phyloP scores from a whole-genome alignment of 306 rosid genomes.

The Astragalus glycyphyllos region DNA sequence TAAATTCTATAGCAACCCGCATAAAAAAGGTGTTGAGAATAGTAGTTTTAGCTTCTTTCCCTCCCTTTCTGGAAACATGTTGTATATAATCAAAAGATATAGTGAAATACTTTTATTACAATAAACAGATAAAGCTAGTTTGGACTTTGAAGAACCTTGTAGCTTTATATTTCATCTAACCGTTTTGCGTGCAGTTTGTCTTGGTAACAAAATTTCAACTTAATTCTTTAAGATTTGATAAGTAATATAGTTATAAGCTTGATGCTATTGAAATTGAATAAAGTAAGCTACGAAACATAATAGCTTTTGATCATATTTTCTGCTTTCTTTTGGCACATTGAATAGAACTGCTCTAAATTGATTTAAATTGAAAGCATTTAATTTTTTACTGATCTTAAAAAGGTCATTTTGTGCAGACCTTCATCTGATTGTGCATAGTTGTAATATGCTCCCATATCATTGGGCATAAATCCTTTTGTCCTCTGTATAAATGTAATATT shows the following conservation, averaged over 20 bases:
- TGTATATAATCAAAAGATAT: conserved; percentile 6
- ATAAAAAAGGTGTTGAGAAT: conserved; percentile 5
- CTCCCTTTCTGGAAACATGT: background rate
- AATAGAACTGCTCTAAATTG: background rate
- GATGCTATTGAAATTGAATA: background rate
- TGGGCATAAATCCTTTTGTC: conserved; percentile 14
- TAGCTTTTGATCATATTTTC: conserved; percentile 4
- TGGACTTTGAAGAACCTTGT: conserved; percentile 17
- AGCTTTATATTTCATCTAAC: conserved; percentile 29
- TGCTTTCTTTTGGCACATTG: conserved; percentile 10
- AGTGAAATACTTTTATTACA: background rate
- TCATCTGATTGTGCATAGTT: background rate
- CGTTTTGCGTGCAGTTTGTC: conserved; percentile 27
- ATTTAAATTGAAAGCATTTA: conserved; percentile 26
- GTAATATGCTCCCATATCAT: conserved; percentile 5
- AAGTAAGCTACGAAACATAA: background rate
- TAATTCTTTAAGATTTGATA: conserved; percentile 16
- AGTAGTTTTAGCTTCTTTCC: background rate
- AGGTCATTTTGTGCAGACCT: conserved; percentile 1
- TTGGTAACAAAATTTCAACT: conserved; percentile 11
- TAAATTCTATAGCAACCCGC: no score
- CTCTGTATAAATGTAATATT: conserved; percentile 3
- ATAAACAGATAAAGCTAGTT: conserved; percentile 21
- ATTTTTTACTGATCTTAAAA: background rate
- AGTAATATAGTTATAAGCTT: background rate